phyloP scores from a whole-genome alignment of 805 yeast genomes.

The Wickerhamomyces silvicola region DNA sequence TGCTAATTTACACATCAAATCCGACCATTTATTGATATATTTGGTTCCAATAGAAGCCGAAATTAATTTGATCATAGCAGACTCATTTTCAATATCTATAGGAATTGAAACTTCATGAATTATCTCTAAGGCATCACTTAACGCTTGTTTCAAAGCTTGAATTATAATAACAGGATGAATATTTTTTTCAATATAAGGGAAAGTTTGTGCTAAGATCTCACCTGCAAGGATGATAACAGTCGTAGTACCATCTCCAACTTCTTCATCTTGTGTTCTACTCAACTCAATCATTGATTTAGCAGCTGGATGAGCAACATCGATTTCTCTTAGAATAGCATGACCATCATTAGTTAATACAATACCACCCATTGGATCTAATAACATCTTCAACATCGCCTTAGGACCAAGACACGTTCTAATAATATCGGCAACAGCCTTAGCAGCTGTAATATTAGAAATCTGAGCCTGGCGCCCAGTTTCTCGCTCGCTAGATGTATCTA shows the following conservation, averaged over 20 bases:
- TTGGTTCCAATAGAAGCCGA: conserved; percentile 94
- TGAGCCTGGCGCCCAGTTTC: conserved; percentile 98
- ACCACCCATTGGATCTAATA: conserved; percentile 91
- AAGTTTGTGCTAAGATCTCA: conserved; percentile 90
- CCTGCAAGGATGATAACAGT: conserved; percentile 96
- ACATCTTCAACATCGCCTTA: conserved; percentile 97
- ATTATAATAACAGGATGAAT: conserved; percentile 96
- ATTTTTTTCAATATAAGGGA: conserved; percentile 89
- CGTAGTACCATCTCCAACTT: conserved; percentile 98
- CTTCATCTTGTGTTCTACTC: conserved; percentile 96
- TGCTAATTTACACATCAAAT: conserved; percentile 84
- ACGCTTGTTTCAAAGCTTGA: conserved; percentile 86
- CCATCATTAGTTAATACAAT: conserved; percentile 97
- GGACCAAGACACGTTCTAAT: conserved; percentile 98
- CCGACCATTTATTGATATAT: conserved; percentile 86
- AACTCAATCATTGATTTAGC: conserved; percentile 98
- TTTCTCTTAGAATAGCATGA: conserved; percentile 95
- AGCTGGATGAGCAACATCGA: conserved; percentile 97
- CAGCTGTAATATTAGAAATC: conserved; percentile 94
- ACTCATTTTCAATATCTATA: conserved; percentile 77
- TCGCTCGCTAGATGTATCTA: conserved; percentile 79
- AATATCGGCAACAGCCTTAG: conserved; percentile 98
- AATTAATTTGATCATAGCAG: conserved; percentile 80
- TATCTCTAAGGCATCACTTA: conserved; percentile 83
- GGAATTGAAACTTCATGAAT: conserved; percentile 79